Conservation (phyloP, 257 asterid species). For the Cinchona pubescens region DNA sequence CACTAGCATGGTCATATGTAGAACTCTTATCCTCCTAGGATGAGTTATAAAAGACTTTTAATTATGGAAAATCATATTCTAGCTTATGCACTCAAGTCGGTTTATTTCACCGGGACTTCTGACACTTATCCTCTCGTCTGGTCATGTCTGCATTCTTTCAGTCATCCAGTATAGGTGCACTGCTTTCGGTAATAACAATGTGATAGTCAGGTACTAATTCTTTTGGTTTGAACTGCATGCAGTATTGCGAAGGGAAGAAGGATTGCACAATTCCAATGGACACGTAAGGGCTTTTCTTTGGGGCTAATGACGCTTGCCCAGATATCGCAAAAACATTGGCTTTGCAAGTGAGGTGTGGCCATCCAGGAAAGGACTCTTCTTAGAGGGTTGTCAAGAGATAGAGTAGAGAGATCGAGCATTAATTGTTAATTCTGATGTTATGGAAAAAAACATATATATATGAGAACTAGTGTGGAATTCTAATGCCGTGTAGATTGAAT, state of each 20-base stretch:
- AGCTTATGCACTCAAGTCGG: too few relatives aligned
- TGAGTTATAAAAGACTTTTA: neutral
- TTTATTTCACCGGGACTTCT: too few relatives aligned
- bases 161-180: too few relatives aligned
- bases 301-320: slow-evolving; percentile 55
- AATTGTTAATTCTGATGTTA: neutral
- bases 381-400: neutral
- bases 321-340: slow-evolving; percentile 46
- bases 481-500: neutral
- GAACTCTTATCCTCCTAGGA: neutral
- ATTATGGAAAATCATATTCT: too few relatives aligned
- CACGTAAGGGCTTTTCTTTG: slow-evolving; percentile 36
- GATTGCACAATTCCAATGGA: slow-evolving; percentile 61
- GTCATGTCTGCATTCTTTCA: too few relatives aligned
- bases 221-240: slow-evolving; percentile 13
- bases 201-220: neutral
- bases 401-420: slow-evolving; percentile 8
- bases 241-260: slow-evolving; percentile 70
- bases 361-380: neutral
- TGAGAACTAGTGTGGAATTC: neutral
- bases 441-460: neutral
- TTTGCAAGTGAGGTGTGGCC: slow-evolving; percentile 61
- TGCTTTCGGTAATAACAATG: too few relatives aligned
- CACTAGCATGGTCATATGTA: neutral
- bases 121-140: too few relatives aligned